phyloP scores from a whole-genome alignment of 2,329 filamentous ascomycete species.

The Colletotrichum acutatum region DNA sequence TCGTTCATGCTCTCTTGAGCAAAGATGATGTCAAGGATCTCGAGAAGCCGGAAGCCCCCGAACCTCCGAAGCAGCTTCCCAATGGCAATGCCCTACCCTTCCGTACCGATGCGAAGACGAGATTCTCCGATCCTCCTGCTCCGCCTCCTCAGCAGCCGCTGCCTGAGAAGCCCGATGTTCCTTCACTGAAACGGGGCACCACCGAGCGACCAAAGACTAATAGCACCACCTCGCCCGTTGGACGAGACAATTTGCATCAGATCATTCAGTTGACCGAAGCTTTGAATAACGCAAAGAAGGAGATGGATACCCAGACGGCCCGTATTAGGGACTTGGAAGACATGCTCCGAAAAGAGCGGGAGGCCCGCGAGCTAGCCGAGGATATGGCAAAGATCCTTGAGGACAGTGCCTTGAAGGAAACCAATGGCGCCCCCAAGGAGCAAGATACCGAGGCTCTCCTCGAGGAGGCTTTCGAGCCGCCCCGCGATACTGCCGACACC shows the following conservation, averaged over 20 bases:
- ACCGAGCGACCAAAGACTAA: conserved; percentile 77
- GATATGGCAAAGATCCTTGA: conserved; percentile 79
- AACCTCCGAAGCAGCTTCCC: conserved; percentile 59
- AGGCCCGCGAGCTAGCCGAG: conserved; percentile 86
- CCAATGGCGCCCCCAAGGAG: conserved; percentile 51
- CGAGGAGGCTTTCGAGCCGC: conserved; percentile 59
- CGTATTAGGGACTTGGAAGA: conserved; percentile 85
- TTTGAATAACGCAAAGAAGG: conserved; percentile 83
- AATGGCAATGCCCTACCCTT: conserved; percentile 65
- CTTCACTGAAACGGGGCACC: conserved; percentile 78
- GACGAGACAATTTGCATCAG: conserved; percentile 71
- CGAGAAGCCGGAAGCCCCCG: conserved; percentile 61
- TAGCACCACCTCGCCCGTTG: conserved; percentile 65
- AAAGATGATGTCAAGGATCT: conserved; percentile 74
- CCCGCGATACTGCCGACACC: conserved; percentile 46
- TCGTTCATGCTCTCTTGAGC: conserved; percentile 80
- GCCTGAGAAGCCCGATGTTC: conserved; percentile 89
- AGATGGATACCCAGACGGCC: conserved; percentile 84
- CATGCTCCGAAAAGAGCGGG: conserved; percentile 80
- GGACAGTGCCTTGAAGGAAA: conserved; percentile 57
- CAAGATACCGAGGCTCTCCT: conserved; percentile 52
- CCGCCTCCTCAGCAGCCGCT: conserved; percentile 93
- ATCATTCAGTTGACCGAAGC: conserved; percentile 88
- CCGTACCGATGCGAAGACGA: conserved; percentile 80
- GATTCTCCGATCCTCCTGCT: conserved; percentile 93